Conservation (phyloP, 345 rosid species). For the Nasturtium officinale region DNA sequence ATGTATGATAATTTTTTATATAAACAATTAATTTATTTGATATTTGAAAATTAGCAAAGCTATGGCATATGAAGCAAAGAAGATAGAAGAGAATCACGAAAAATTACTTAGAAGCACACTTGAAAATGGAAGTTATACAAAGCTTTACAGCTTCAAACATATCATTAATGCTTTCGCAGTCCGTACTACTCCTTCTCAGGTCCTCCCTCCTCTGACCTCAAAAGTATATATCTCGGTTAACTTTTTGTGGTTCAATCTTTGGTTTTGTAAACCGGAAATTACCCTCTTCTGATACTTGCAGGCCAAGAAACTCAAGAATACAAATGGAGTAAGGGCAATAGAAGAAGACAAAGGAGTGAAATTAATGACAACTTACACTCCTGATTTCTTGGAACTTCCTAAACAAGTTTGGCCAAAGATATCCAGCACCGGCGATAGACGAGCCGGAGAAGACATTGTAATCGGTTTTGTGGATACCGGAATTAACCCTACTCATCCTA, state of each 20-base stretch:
- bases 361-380: conserved; percentile 83
- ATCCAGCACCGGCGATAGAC: conserved; percentile 51
- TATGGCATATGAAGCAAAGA: conserved; percentile 50
- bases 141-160: conserved; percentile 83
- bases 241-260: not conserved
- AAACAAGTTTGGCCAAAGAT: conserved; percentile 53
- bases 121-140: conserved; percentile 66
- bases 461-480: conserved; percentile 86
- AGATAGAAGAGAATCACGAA: conserved; percentile 62
- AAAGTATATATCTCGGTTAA: not conserved
- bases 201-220: conserved; percentile 28
- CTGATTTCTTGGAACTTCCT: conserved; percentile 68
- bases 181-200: conserved; percentile 74
- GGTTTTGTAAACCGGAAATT: conserved; percentile 17
- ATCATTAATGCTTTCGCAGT: conserved; percentile 77
- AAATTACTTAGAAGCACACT: conserved; percentile 58
- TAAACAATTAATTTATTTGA: not conserved
- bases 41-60: conserved; percentile 45
- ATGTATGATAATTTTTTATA: no score
- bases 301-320: conserved; percentile 62
- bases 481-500: conserved; percentile 73
- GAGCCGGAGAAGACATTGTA: conserved; percentile 71
- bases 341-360: conserved; percentile 87
- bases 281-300: conserved; percentile 25
- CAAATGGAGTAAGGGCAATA: conserved; percentile 58